These are phyloP conservation scores for Pseudognaphalium luteoalbum DNA, from an alignment of 129 eudicot genomes.

Conservation along the genomic window DNA sequence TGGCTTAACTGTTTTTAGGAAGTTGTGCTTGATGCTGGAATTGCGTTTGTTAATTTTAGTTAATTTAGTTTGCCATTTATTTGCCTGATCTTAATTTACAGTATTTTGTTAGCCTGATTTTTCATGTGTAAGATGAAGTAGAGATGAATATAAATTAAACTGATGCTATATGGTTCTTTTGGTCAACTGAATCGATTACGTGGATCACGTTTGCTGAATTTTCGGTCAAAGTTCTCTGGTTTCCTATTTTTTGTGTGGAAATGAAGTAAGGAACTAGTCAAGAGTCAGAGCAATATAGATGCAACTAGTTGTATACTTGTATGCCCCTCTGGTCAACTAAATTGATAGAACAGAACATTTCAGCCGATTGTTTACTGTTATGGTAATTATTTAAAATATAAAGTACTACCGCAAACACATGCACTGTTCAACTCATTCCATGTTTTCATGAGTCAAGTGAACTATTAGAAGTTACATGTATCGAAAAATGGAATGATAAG, in stretches of 20 bases:
- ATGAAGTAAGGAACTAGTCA: background rate
- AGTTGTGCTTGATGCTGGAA: background rate
- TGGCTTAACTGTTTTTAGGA: background rate
- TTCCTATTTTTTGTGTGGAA: conserved; percentile 20
- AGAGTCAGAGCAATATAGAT: conserved; percentile 1
- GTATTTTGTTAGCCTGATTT: background rate
- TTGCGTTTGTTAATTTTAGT: background rate
- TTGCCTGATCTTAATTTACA: too few species aligned
- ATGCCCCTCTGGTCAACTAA: conserved; percentile 21
- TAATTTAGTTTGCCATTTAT: background rate
- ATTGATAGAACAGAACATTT: conserved; percentile 1
- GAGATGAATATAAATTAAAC: background rate
- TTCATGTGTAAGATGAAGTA: background rate
- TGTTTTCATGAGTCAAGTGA: background rate
- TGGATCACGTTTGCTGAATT: conserved; percentile 17
- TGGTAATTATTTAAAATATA: too few species aligned
- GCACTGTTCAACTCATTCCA: background rate
- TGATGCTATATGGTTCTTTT: background rate
- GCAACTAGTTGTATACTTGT: background rate
- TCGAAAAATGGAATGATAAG: too few species aligned
- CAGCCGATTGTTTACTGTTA: background rate
- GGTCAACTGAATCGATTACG: conserved; percentile 9
- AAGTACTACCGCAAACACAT: background rate
- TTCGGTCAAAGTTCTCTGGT: conserved; percentile 6
- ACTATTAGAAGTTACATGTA: too few species aligned